Base-by-base conservation (phyloP, 768 basidiomycete genomes). In the Jaapia argillacea region DNA sequence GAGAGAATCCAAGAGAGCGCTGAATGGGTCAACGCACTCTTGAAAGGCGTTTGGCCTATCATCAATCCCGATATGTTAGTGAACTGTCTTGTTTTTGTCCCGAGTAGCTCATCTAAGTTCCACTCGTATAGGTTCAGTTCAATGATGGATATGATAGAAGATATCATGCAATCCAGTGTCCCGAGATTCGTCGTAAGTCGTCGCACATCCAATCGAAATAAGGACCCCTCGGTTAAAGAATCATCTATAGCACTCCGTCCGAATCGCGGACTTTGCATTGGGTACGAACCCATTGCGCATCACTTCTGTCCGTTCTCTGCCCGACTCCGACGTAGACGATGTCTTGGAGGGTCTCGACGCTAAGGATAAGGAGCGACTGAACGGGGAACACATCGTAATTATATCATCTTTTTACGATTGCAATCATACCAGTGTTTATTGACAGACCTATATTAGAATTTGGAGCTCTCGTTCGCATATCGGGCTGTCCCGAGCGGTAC, bases 391-490 rank as follows among this genome's bases (percentile, higher is more conserved):
- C 42, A 64, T 74, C 47, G 28, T 33, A 16, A 10, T 10, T 33
- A 10, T 10, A 10, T 16, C 28, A 10, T 16, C 28, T 33, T 33
- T 16, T 16, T 16, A 33, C 10, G 28, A 16, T 33, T 10, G 10
- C 28, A 10, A 33, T 33, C 28, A 10, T 16, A 33, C 28, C 10
- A 10, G 28, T 33, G 28, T 33, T 10, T 16, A 16, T n/a, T n/a
- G n/a, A n/a, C n/a, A n/a, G n/a, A n/a, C n/a, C n/a, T n/a, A n/a
- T n/a, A n/a, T n/a, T 16, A 33, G 28, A 85, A 87, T 55, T 63
- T 85, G 45, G 85, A 89, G 58, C 60, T 82, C n/a, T 77, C 77
- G 0, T 64, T 87, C 43, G 75, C 76, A 1, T 87, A 85, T 57
- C 71, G 72, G 23, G 75, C 80, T 3, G 58, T 69, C 22, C 72